Conservation (phyloP, 176 grass and related monocot genomes). For the Musa acuminata region DNA sequence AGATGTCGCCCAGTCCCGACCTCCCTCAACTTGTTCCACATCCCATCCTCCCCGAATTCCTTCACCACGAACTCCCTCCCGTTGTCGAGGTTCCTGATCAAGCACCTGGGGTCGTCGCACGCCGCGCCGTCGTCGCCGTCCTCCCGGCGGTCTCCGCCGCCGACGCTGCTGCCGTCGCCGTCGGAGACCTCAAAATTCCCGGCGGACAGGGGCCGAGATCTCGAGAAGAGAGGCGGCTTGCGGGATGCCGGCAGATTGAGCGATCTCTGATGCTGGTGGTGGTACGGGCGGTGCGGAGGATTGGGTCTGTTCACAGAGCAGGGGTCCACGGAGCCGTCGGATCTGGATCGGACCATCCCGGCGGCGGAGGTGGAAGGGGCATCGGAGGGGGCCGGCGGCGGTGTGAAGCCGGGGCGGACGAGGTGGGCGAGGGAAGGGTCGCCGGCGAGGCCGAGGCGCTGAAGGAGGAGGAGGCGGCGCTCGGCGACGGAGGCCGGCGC, state of each 20-base stretch:
- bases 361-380: neutral
- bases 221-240: constrained; percentile 46
- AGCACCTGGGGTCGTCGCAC: constrained; percentile 32
- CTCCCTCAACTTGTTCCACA: constrained; percentile 47
- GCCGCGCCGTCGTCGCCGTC: constrained; percentile 1
- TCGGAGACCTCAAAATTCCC: constrained; percentile 49
- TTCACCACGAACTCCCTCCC: constrained; percentile 88
- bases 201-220: constrained; percentile 37
- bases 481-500: constrained; percentile 76
- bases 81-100: constrained; percentile 92
- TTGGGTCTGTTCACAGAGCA: constrained; percentile 13
- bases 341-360: constrained; percentile 55
- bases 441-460: constrained; percentile 46
- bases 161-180: constrained; percentile 16
- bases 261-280: neutral
- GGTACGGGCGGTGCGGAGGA: constrained; percentile 10
- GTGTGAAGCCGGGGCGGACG: neutral
- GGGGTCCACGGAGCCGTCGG: constrained; percentile 27
- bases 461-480: constrained; percentile 58
- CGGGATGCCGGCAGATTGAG: neutral
- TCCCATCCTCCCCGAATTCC: constrained; percentile 69
- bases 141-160: neutral
- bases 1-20: constrained; percentile 75
- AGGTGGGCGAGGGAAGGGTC: constrained; percentile 47
- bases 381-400: neutral